These are phyloP conservation scores for Cerrena zonata DNA, from an alignment of 1,284 basidiomycete species.

Conservation along the genomic window DNA sequence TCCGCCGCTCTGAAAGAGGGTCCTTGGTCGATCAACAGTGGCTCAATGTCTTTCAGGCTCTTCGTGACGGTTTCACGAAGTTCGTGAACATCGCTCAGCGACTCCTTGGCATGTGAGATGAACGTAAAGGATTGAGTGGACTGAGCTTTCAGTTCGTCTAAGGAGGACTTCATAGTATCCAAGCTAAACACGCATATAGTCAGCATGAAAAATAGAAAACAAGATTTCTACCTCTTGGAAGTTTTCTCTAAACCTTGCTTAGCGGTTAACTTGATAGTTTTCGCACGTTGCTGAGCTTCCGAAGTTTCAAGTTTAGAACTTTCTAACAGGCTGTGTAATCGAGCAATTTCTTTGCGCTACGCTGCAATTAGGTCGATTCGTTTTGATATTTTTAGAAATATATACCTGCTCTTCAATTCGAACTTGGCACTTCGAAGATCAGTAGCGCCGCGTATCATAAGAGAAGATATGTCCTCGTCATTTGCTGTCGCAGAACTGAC, in stretches of 20 bases:
- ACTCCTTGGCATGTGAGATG: conserved; percentile 20
- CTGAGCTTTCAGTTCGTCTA: conserved; percentile 25
- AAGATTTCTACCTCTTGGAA: conserved; percentile 18
- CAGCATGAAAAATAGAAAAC: not conserved
- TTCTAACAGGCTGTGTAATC: conserved; percentile 21
- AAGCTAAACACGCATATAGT: conserved; percentile 19
- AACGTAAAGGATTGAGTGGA: conserved; percentile 25
- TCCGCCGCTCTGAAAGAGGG: conserved; percentile 19
- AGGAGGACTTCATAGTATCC: conserved; percentile 15
- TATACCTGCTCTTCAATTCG: conserved; percentile 26
- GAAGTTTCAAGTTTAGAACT: conserved; percentile 21
- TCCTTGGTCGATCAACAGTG: conserved; percentile 23
- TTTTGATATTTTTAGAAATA: not conserved
- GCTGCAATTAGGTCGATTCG: conserved; percentile 7
- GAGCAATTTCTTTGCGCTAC: conserved; percentile 25
- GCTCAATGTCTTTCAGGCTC: conserved; percentile 22
- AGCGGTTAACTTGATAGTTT: conserved; percentile 24
- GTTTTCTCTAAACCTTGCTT: conserved; percentile 23
- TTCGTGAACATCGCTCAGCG: conserved; percentile 24
- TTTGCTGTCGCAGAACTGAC: conserved; percentile 15
- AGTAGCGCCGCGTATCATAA: conserved; percentile 29
- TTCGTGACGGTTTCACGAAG: conserved; percentile 21
- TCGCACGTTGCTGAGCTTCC: conserved; percentile 20
- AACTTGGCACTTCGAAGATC: conserved; percentile 26
- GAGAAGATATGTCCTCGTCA: conserved; percentile 24